Base-by-base conservation (phyloP, 2,329 filamentous ascomycete species). In the Trichoderma hamatum region DNA sequence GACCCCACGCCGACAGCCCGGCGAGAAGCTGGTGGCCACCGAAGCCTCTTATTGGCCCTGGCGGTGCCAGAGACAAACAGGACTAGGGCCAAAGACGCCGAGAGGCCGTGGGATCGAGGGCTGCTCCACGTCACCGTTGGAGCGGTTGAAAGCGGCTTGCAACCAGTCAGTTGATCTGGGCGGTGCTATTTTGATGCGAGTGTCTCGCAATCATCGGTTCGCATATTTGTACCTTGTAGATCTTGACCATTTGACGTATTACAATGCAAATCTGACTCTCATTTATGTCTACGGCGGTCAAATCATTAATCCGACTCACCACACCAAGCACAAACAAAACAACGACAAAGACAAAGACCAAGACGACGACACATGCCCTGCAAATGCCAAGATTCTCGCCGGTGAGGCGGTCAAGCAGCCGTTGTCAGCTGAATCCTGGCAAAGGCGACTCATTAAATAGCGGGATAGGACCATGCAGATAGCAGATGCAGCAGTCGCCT, bases 1-100 rank as follows among this genome's bases (percentile, higher is more conserved):
- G 32, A 26, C 34, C 63, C 63, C 63, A 66, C 63, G 54, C 63
- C 63, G 63, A 66, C 54, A 49, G 54, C 49, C 63, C 63, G 63
- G 36, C 39, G 19, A 43, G 39, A 43, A 43, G 39, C 39, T 43
- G 39, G 39, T n/a, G 16, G 19, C 39, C 39, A n/a, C 16, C 39
- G 19, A n/a, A n/a, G 16, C 39, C 16, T n/a, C 19, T 43, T 9
- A 43, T 5, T 16, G 36, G 34, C 19, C 28, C 13, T 30, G 54
- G 39, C 19, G 32, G 63, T 51, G n/a, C n/a, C 16, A 39, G 3
- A 34, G 63, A 54, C 63, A 24, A 19, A 24, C n/a, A 11, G 16
- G 51, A 16, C 26, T 16, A 46, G 51, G 34, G 30, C n/a, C 51
- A 6, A 19, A 43, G 19, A 10, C 19, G 39, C 28, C 14, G 26